These are phyloP conservation scores for Dipteronia sinensis DNA, from an alignment of 345 rosid genomes.

Conservation along the genomic window DNA sequence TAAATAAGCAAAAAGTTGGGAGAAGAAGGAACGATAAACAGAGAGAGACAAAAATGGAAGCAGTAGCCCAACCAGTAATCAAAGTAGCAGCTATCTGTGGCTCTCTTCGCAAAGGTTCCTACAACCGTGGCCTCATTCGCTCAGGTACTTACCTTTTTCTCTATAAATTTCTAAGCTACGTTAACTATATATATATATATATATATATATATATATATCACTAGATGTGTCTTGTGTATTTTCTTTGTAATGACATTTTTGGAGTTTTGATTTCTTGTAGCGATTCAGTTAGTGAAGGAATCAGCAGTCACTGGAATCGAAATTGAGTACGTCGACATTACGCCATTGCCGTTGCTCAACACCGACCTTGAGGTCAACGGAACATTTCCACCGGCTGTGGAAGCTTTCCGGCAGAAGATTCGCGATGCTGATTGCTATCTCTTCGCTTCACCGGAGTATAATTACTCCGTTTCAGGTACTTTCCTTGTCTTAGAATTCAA, in stretches of 20 bases:
- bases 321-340: slow-evolving; percentile 57
- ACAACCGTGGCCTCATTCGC: slow-evolving; percentile 68
- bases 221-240: background rate
- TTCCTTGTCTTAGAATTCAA: background rate
- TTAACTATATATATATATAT: too few relatives aligned
- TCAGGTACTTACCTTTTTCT: slow-evolving; percentile 40
- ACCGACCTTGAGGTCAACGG: slow-evolving; percentile 71
- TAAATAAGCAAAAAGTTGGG: background rate
- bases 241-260: background rate
- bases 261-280: slow-evolving; percentile 26
- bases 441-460: slow-evolving; percentile 90
- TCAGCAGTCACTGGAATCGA: slow-evolving; percentile 47
- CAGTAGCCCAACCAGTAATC: slow-evolving; percentile 45
- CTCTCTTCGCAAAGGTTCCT: slow-evolving; percentile 74
- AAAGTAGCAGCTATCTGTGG: slow-evolving; percentile 81
- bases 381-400: slow-evolving; percentile 57
- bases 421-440: slow-evolving; percentile 60
- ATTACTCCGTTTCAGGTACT: slow-evolving; percentile 67
- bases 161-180: background rate
- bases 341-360: slow-evolving; percentile 65
- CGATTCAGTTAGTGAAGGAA: slow-evolving; percentile 42
- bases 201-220: too few relatives aligned
- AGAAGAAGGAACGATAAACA: background rate
- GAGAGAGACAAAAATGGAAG: slow-evolving; percentile 37
- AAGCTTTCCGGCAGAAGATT: slow-evolving; percentile 68